Base-by-base conservation (phyloP, 2,329 filamentous ascomycete species). In the Aspergillus aculeatus region DNA sequence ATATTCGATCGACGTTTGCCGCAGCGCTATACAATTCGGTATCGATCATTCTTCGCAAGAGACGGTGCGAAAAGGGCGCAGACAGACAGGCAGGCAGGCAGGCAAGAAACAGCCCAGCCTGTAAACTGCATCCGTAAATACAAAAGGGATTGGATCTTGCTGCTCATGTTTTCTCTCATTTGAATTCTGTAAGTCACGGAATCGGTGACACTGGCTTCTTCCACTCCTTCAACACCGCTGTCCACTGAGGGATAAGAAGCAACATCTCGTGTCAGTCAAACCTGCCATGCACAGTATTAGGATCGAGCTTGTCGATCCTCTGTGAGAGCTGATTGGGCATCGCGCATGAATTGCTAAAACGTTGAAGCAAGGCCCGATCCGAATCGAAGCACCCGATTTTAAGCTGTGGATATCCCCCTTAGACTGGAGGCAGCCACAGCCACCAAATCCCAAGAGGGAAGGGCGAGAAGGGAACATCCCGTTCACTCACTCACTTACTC, bases 351-450 rank as follows among this genome's bases (percentile, higher is more conserved):
- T 21, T 41, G 38, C 52, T 54, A 48, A 47, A 47, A 47, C 52
- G 24, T 54, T 48, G 52, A 54, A 54, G 52, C 52, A 54, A 54
- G 52, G 52, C 52, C 52, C 52, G 52, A 54, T 54, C 52, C 52
- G 52, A 41, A 54, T 54, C 52, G 52, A 41, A 54, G 38, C 52
- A 32, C 52, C 52, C 24, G 47, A 32, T 54, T 54, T 35, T 35
- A 54, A 54, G n/a, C 52, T 48, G 52, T 54, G 52, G 52, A 54
- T 48, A 47, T 54, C 10, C 16, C 38, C 38, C 47, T 14, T 54
- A 47, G 38, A 41, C 38, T 47, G 24, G 52, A 54, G 52, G 52
- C 38, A 54, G 38, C 52, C 52, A 54, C 52, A 47, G 41, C 52
- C 38, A 54, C 52, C 44, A 54, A 54, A 12, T 44, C 16, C 38